A percentile compares a stretch with the other conserved stretches of the same genome.
phyloP scores from a whole-genome alignment of 1,284 basidiomycete species.

The Boletus hoseneyae region DNA sequence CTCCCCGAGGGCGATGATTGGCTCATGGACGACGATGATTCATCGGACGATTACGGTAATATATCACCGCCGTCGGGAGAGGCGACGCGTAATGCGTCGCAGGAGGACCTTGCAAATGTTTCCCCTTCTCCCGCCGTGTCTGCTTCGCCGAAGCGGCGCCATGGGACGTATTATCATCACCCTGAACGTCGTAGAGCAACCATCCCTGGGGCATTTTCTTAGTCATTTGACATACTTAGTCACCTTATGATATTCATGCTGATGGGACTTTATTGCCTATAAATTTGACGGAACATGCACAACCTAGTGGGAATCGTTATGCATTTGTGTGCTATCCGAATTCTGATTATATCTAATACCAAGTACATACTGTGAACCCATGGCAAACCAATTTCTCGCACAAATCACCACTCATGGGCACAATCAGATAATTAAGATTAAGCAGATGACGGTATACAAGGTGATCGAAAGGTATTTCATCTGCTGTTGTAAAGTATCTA shows the following conservation, averaged over 20 bases:
- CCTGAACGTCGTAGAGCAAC: conserved; percentile 29
- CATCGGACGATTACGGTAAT: conserved; percentile 31
- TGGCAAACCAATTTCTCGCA: too few species aligned
- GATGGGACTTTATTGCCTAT: background rate
- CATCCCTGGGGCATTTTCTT: conserved; percentile 29
- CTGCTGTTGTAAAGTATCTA: conserved; percentile 8
- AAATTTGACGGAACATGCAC: background rate
- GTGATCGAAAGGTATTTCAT: conserved; percentile 10
- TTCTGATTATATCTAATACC: too few species aligned
- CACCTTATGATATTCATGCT: conserved; percentile 4
- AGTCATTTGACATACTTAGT: too few species aligned
- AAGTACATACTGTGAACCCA: too few species aligned
- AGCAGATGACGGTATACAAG: conserved; percentile 28
- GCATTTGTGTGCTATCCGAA: too few species aligned
- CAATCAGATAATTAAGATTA: conserved; percentile 25
- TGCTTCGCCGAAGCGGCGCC: conserved; percentile 30
- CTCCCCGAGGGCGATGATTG: conserved; percentile 75
- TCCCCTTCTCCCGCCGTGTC: conserved; percentile 6
- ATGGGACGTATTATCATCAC: conserved; percentile 33
- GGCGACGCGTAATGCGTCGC: conserved; percentile 17
- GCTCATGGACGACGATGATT: conserved; percentile 49
- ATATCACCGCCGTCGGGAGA: conserved; percentile 22
- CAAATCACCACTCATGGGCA: too few species aligned
- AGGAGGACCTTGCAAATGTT: conserved; percentile 19
- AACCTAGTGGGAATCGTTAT: background rate